Evolutionary conservation across 2,329 filamentous ascomycete genomes (phyloP).

Genomic region (Fusarium sp.): DNA sequence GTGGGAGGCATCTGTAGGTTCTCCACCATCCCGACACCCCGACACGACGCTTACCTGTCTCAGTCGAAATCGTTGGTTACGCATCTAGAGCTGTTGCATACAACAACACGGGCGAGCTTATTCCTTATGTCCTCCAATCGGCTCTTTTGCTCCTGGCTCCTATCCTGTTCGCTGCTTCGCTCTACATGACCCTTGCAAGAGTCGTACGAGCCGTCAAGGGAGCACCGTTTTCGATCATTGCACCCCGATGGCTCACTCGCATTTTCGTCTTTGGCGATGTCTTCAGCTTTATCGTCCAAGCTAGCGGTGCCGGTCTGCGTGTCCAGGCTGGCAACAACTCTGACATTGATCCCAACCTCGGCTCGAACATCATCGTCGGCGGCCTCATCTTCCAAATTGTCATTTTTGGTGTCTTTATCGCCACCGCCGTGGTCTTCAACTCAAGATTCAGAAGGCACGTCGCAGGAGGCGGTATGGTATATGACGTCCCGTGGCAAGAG

Average conservation of each 20-base stretch:
- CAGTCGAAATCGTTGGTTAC: not conserved
- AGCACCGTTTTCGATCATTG: conserved; percentile 36
- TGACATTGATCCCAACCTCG: conserved; percentile 44
- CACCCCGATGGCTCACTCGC: conserved; percentile 42
- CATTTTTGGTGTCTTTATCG: conserved; percentile 65
- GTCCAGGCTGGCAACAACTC: conserved; percentile 29
- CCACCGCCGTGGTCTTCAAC: conserved; percentile 37
- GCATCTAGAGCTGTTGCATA: not conserved
- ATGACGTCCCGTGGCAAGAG: conserved; percentile 47
- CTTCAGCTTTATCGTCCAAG: conserved; percentile 46
- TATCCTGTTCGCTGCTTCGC: conserved; percentile 57
- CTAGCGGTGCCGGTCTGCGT: conserved; percentile 42
- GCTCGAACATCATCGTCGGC: conserved; percentile 61
- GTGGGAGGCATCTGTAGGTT: conserved; percentile 52
- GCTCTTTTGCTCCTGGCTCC: conserved; percentile 56
- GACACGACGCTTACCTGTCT: not conserved
- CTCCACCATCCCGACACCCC: too few species aligned
- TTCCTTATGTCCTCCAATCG: conserved; percentile 53
- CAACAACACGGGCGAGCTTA: not conserved
- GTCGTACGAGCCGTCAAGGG: conserved; percentile 48
- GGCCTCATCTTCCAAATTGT: conserved; percentile 68
- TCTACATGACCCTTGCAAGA: conserved; percentile 59
- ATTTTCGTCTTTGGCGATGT: conserved; percentile 49
- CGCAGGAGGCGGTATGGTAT: conserved; percentile 9
- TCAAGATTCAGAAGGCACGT: not conserved